Base-by-base conservation (phyloP, 768 basidiomycete species). In the Trametopsis cervina region DNA sequence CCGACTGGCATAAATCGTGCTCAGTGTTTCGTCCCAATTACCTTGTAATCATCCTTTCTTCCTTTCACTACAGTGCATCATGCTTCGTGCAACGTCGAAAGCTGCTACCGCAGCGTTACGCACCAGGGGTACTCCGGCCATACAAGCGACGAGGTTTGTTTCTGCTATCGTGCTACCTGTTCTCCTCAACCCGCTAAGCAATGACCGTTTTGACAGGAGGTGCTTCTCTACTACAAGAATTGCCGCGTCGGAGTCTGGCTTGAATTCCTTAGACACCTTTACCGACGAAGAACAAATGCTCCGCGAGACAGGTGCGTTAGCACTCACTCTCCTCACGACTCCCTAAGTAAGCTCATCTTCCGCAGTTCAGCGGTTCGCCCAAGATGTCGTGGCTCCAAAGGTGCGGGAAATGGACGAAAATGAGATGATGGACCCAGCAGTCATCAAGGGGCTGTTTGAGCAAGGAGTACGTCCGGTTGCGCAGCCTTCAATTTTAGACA, bases 381-480 rank as follows among this genome's bases (percentile, higher is more conserved):
- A 77, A 44, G 93, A 98, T 44, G 83, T 95, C 23, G 80, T 99
- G 17, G 88, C 69, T 2, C 96, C 96, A 41, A 89, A 83, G 65
- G 94, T 96, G 49, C 78, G 83, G 18, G 92, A 94, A 65, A 99
- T 99, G 96, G 96, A 99, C 60, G 96, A 99, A 74, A 87, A 83
- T 47, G 95, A 99, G 68, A 69, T 65, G 48, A 98, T 99, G 95
- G 93, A 97, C 62, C 81, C 89, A 1, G 74, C 69, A 0, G 64
- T 99, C 53, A 89, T 98, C 60, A 74, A 86, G 58, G 90, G 83
- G 0, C 75, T 97, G 11, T 99, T 97, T 53, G 92, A 96, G 42
- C 92, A 96, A 68, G 96, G 96, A 15, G 92, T 95, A 61, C 58
- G 87, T 33, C 29, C 36, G 26, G 29, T n/a, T n/a, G 33, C 12